A percentile compares a stretch with the other conserved stretches of the same genome.
These are phyloP conservation scores for Lichtheimia ramosa DNA, from an alignment of 371 early-diverging fungal genomes.

Conservation along the genomic window DNA sequence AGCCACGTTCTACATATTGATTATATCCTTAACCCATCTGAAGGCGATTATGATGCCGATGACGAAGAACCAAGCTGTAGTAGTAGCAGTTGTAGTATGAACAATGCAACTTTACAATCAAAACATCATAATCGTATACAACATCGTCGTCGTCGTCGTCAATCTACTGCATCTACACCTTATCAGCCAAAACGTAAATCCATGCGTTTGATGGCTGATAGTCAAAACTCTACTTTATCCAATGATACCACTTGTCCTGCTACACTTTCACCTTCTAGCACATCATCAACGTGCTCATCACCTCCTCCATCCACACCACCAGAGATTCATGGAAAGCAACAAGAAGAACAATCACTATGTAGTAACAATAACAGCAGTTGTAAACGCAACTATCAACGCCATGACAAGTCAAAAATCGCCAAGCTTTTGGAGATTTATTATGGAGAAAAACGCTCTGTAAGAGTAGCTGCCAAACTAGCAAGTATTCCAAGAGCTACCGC, in stretches of 20 bases:
- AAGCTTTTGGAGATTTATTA: conserved; percentile 1
- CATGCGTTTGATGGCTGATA: too few relatives aligned
- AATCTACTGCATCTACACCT: too few relatives aligned
- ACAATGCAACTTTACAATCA: too few relatives aligned
- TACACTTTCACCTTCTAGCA: background rate
- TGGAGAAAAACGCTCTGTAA: background rate
- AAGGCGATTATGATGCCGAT: background rate
- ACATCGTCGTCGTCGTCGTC: too few relatives aligned
- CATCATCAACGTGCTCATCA: background rate
- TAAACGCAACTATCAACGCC: background rate
- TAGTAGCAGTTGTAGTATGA: background rate
- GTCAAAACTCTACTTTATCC: too few relatives aligned
- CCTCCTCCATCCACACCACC: background rate
- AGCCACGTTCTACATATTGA: background rate
- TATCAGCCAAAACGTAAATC: too few relatives aligned
- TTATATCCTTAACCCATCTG: background rate
- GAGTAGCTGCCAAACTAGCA: background rate
- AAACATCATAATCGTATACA: too few relatives aligned
- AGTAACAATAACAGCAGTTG: background rate
- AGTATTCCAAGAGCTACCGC: background rate
- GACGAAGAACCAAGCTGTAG: background rate
- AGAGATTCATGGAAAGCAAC: background rate
- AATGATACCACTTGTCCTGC: background rate
- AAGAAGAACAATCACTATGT: background rate
- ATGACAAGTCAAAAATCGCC: conserved; percentile 1